Percentiles rank a stretch among this genome's conserved stretches.
These are phyloP conservation scores for Chlamydomonas asymmetrica DNA, from an alignment of 139 green algal species.

Conservation along the genomic window DNA sequence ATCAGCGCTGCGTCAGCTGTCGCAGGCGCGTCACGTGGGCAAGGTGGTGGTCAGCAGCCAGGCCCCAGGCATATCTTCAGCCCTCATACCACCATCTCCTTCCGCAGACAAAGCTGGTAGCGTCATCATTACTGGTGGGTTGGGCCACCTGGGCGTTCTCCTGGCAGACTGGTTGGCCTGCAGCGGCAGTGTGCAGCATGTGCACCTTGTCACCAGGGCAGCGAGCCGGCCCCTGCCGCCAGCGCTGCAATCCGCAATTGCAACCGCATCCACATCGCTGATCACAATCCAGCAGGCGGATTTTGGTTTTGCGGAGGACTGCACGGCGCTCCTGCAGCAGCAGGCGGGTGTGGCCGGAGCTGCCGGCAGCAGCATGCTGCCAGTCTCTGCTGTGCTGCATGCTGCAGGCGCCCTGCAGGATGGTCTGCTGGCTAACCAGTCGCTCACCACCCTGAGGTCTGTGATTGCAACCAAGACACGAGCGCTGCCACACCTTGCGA, in stretches of 20 bases:
- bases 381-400: conserved; percentile 51
- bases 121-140: conserved; percentile 68
- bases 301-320: neutral
- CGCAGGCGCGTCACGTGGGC: conserved; percentile 79
- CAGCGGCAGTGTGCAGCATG: conserved; percentile 11
- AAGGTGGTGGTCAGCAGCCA: conserved; percentile 78
- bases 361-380: neutral
- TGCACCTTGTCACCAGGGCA: conserved; percentile 51
- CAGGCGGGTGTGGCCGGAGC: neutral
- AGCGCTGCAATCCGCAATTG: conserved; percentile 19
- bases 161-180: conserved; percentile 59
- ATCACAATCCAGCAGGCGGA: neutral
- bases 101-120: neutral
- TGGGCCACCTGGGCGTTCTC: conserved; percentile 67
- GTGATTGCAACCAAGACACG: conserved; percentile 57
- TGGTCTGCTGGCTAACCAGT: conserved; percentile 55
- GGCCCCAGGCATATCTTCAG: neutral
- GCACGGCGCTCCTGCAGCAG: too few relatives aligned
- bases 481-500: neutral
- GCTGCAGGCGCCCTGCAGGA: conserved; percentile 65
- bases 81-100: too few relatives aligned
- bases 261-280: too few relatives aligned
- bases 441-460: conserved; percentile 25
- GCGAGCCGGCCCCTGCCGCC: conserved; percentile 4
- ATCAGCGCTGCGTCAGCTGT: conserved; percentile 82